Evolutionary conservation across 306 rosid species (phyloP), one percentile per base, ranked within the genome.

Genomic region (Rosa chinensis): DNA sequence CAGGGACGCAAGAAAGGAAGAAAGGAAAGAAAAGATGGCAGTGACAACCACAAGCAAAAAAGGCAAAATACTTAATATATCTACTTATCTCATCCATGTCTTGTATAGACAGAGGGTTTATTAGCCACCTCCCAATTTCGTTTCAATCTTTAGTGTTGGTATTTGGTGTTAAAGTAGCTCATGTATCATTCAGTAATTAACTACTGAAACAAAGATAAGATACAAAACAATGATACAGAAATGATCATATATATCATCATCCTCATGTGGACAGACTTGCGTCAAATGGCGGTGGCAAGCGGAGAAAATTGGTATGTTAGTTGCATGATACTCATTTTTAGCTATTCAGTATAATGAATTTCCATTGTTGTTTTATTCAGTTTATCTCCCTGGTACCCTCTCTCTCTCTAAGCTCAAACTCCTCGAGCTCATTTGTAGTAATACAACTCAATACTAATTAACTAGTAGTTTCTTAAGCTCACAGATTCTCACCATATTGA

Each of bases 11-110:
- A 39, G 71, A 66, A 39, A 66, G 71, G 25, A 39, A 66, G 10
- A 66, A 66, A 48, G 71, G 71, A 79, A 45, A 87, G 74, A 67
- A 86, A 77, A 79, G 82, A 72, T n/a, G 77, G 75, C 66, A 77
- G 79, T 39, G 88, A 78, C 70, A 70, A 82, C 68, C 81, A 78
- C 66, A 82, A 73, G 73, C 84, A 40, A 71, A 86, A 84, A 71
- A 90, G 70, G 82, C 84, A 75, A 35, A 83, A 81, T 59, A 45
- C 79, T 49, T 75, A 12, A 75, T 11, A 2, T 75, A 53, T 12
- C 77, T 37, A 5, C 18, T 10, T 8, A 8, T 66, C 45, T 13
- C 47, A 7, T 17, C 23, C 21, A 64, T 35, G 12, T 64, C 18
- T 16, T 66, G 70, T 66, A 66, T 16, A 8, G 35, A 61, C 37